These are phyloP conservation scores for Phyllosticta capitalensis DNA, from an alignment of 2,329 filamentous ascomycete genomes.

Conservation along the genomic window DNA sequence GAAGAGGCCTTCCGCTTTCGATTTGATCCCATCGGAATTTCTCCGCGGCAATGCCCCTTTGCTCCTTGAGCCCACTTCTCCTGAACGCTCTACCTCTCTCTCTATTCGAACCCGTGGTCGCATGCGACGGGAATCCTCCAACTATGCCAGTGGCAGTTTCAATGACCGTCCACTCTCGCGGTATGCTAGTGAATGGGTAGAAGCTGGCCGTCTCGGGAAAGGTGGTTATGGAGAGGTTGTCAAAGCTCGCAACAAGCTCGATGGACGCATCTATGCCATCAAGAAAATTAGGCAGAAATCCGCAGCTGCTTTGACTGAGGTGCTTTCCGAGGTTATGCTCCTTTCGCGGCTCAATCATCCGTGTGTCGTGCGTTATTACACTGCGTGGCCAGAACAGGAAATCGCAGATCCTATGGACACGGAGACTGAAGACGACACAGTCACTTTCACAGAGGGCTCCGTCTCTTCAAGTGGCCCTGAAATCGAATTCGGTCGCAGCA, in stretches of 20 bases:
- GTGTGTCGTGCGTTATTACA: constrained; percentile 80
- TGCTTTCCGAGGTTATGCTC: constrained; percentile 75
- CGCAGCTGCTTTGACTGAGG: constrained; percentile 63
- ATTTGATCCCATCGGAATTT: constrained; percentile 51
- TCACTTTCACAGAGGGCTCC: constrained; percentile 22
- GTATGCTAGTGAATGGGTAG: constrained; percentile 82
- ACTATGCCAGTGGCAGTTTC: constrained; percentile 20
- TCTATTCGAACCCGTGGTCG: constrained; percentile 19
- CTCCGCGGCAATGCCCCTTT: constrained; percentile 41
- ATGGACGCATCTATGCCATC: constrained; percentile 88
- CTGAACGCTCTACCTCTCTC: constrained; percentile 13
- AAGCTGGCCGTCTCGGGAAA: constrained; percentile 80
- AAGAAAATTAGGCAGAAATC: constrained; percentile 90
- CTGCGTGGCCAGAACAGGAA: constrained; percentile 81
- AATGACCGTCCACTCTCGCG: constrained; percentile 48
- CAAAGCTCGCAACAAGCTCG: constrained; percentile 87
- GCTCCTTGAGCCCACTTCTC: constrained; percentile 23
- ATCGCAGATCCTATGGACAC: constrained; percentile 11
- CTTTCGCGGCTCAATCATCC: constrained; percentile 91
- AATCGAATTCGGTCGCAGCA: constrained; percentile 53
- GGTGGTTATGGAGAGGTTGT: constrained; percentile 96
- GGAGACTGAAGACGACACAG: constrained; percentile 25
- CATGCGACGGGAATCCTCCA: constrained; percentile 27
- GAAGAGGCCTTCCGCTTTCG: constrained; percentile 75
- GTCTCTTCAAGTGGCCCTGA: constrained; percentile 11